phyloP scores from a whole-genome alignment of 805 yeast species.

The Zygoascus flipseniorum region DNA sequence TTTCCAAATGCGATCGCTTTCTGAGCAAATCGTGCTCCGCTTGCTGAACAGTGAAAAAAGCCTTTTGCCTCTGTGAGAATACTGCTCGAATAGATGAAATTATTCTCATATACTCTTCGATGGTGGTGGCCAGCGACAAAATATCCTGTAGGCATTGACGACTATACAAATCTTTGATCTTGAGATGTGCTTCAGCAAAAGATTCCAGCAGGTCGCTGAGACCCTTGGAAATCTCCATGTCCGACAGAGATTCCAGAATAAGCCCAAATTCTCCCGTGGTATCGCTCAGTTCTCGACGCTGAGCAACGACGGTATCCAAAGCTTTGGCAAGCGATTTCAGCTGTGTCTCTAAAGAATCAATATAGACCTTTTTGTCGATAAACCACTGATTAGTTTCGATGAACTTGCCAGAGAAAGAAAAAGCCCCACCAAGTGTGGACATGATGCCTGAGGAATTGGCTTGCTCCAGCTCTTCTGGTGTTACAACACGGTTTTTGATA shows the following conservation, averaged over 20 bases:
- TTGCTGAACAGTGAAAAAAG: constrained; percentile 36
- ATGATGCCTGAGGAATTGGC: constrained; percentile 42
- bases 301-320: constrained; percentile 63
- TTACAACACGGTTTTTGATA: constrained; percentile 43
- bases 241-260: constrained; percentile 52
- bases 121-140: constrained; percentile 73
- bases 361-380: constrained; percentile 53
- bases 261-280: constrained; percentile 61
- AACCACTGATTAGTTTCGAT: constrained; percentile 77
- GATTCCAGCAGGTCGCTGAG: constrained; percentile 56
- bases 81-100: constrained; percentile 67
- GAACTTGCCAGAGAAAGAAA: constrained; percentile 58
- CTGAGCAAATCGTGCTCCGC: constrained; percentile 42
- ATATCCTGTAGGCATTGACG: constrained; percentile 79
- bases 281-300: constrained; percentile 62
- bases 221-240: constrained; percentile 62
- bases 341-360: constrained; percentile 67
- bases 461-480: constrained; percentile 20
- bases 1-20: constrained; percentile 40
- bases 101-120: constrained; percentile 78
- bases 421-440: constrained; percentile 57
- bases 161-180: constrained; percentile 64
- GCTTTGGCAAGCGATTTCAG: constrained; percentile 61
- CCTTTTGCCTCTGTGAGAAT: constrained; percentile 63
- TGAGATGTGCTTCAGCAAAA: constrained; percentile 63